Base-by-base conservation (phyloP, 78 protist genomes). In the Dictyostelium capitatum region DNA sequence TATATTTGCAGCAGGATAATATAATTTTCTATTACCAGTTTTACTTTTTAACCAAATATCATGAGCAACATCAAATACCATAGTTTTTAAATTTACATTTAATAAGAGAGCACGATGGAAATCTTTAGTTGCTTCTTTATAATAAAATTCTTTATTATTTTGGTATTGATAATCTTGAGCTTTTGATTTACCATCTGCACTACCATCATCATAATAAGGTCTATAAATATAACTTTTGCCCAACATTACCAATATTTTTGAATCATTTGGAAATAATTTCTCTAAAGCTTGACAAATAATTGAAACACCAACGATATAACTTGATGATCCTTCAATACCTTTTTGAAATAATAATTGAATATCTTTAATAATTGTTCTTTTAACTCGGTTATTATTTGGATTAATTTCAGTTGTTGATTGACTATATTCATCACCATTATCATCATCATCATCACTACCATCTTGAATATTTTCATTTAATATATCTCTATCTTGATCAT, bases 21-120 rank as follows among this genome's bases (percentile, higher is more conserved):
- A 74, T 17, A 87, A 62, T 37, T 77, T 74, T 28, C 84, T 28
- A 65, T 48, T 87, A 64, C 93, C 93, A 28, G 69, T 54, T 77
- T 87, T 87, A 23, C 83, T 59, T 12, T 46, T 37, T 46, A 87
- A 11, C 93, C 93, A 87, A 59, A 87, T 74, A 57, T 87, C 93
- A 59, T 62, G 32, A 14, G 79, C 93, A 59, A 87, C 56, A 14
- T 87, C 84, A 50, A 77, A 50, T 32, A 87, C 73, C 0, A 50
- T 75, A 57, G 17, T 19, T 6, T 25, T 50, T 20, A 65, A 17
- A 15, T 23, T 17, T 6, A 20, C 1, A 17, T 75, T n/a, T 25
- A 85, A 15, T 0, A 74, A 47, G 1, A 87, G 51, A n/a, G 84
- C 83, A 2, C 79, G 74, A 30, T 87, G 83, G 59, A 77, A 77